phyloP scores from a whole-genome alignment of 129 eudicot genomes.

The Ambrosia artemisiifolia region DNA sequence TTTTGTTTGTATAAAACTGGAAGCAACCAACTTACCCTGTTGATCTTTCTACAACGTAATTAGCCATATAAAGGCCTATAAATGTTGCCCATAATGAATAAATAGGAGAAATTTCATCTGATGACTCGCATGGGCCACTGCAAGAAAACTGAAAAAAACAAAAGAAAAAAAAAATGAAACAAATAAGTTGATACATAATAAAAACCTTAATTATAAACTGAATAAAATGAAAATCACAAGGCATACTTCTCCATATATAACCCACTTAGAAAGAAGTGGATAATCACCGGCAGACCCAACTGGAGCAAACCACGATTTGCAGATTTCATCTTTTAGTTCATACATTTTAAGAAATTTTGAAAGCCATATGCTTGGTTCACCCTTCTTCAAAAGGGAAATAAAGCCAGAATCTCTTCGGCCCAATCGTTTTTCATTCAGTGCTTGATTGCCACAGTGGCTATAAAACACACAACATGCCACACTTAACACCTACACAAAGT shows the following conservation, averaged over 20 bases:
- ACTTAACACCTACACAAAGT: constrained; percentile 78
- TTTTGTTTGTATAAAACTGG: neutral
- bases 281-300: constrained; percentile 97
- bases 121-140: constrained; percentile 77
- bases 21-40: constrained; percentile 62
- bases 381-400: constrained; percentile 78
- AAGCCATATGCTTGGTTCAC: constrained; percentile 77
- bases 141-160: constrained; percentile 63
- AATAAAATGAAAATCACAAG: neutral
- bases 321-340: constrained; percentile 80
- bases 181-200: neutral
- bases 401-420: constrained; percentile 64
- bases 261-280: constrained; percentile 97
- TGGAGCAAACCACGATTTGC: constrained; percentile 99
- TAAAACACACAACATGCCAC: constrained; percentile 95
- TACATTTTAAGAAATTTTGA: constrained; percentile 70
- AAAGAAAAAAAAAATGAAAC: neutral
- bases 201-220: neutral
- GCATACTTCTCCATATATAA: constrained; percentile 93
- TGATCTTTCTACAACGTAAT: constrained; percentile 96
- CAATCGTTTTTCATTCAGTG: constrained; percentile 66
- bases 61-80: constrained; percentile 96
- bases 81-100: constrained; percentile 98
- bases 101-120: constrained; percentile 93
- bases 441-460: constrained; percentile 99